Evolutionary conservation across 2,329 filamentous ascomycete species (phyloP).

Genomic region (Aureobasidium lini): DNA sequence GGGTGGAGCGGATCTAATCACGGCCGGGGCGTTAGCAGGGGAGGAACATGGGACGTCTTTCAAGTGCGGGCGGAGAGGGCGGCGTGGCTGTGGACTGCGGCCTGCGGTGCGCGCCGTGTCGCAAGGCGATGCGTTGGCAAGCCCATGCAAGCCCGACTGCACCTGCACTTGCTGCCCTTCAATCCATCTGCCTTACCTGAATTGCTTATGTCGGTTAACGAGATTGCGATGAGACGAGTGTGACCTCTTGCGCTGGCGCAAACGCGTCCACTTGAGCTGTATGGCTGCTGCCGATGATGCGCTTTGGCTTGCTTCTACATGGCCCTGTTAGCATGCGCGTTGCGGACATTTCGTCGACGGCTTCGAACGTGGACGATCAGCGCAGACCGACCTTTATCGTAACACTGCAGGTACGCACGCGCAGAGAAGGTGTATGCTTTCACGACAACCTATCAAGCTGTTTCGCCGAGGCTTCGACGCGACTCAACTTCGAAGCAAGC

Average conservation of each 20-base stretch:
- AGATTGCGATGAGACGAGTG: background rate
- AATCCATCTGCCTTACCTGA: constrained; percentile 7
- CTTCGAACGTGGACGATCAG: background rate
- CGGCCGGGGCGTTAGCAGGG: constrained; percentile 2
- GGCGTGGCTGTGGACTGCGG: constrained; percentile 3
- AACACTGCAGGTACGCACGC: constrained; percentile 13
- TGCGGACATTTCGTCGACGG: background rate
- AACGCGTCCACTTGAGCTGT: constrained; percentile 1
- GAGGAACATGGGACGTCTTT: background rate
- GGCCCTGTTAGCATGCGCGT: background rate
- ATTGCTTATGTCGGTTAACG: background rate
- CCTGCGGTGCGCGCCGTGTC: background rate
- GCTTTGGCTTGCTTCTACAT: constrained; percentile 2
- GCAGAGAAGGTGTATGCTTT: constrained; percentile 7
- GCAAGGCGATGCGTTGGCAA: constrained; percentile 11
- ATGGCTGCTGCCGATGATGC: background rate
- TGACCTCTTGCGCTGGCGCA: constrained; percentile 2
- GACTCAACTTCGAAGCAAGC: background rate
- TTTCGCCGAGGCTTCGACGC: constrained; percentile 11
- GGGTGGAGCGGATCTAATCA: constrained; percentile 11
- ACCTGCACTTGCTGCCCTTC: background rate
- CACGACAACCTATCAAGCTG: constrained; percentile 9
- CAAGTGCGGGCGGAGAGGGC: background rate
- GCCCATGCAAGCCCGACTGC: constrained; percentile 7
- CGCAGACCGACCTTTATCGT: constrained; percentile 1